Percentiles rank a stretch among this genome's conserved stretches.
These are phyloP conservation scores for Globisporangium lucens DNA, from an alignment of 352 stramenopile genomes.

Conservation along the genomic window DNA sequence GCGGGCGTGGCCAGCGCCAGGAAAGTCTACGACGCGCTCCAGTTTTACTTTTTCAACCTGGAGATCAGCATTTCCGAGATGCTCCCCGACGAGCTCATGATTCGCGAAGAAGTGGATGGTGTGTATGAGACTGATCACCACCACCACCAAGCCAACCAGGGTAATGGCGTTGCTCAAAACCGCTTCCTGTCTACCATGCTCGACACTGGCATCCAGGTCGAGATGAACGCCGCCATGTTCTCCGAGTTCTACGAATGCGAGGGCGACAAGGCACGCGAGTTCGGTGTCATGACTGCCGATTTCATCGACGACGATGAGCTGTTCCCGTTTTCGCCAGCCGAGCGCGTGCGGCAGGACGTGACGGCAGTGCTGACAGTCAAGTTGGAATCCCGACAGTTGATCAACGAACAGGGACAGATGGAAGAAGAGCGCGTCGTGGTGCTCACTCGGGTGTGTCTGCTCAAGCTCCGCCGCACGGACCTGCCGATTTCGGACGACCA, in stretches of 20 bases:
- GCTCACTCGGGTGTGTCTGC: conserved; percentile 3
- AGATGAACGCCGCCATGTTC: conserved; percentile 7
- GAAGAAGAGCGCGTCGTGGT: conserved; percentile 12
- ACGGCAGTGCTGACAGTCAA: conserved; percentile 5
- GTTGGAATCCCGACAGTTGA: background rate
- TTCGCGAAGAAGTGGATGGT: background rate
- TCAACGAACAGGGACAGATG: background rate
- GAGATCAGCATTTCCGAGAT: conserved; percentile 8
- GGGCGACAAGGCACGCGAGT: background rate
- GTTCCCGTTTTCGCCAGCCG: conserved; percentile 6
- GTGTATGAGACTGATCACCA: background rate
- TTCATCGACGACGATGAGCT: conserved; percentile 9
- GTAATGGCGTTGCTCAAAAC: background rate
- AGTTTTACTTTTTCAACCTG: conserved; percentile 5
- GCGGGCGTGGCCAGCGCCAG: background rate
- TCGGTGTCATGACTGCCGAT: conserved; percentile 4
- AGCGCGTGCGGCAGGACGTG: conserved; percentile 2
- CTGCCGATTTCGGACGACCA: background rate
- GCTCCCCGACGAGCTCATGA: background rate
- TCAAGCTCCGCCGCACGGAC: background rate
- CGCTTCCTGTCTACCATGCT: conserved; percentile 1
- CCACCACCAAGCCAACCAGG: background rate
- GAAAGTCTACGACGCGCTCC: conserved; percentile 2
- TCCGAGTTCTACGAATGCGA: background rate
- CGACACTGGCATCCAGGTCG: conserved; percentile 5